phyloP scores from a whole-genome alignment of 768 basidiomycete species.

The Podaxis pistillaris region DNA sequence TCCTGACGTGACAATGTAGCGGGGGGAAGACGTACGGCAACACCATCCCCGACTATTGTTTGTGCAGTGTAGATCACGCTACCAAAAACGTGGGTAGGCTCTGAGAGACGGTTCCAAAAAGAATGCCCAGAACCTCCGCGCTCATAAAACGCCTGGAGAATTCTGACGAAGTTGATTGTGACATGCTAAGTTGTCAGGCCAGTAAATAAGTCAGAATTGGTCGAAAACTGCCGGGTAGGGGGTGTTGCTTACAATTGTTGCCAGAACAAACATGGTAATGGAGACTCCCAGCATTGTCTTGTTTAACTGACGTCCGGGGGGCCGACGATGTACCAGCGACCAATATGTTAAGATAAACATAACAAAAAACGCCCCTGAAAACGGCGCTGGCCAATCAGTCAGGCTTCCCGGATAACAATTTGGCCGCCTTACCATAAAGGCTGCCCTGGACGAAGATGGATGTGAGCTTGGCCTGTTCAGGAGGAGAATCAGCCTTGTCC shows the following conservation, averaged over 20 bases:
- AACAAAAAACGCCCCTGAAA: conserved; percentile 24
- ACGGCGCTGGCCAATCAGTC: background rate
- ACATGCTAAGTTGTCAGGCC: conserved; percentile 4
- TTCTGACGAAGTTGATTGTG: background rate
- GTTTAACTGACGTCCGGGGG: conserved; percentile 19
- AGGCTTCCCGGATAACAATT: background rate
- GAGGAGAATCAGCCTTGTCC: conserved; percentile 5
- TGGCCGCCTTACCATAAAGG: conserved; percentile 21
- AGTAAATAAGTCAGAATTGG: background rate
- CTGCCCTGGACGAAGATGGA: conserved; percentile 26
- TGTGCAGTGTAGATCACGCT: conserved; percentile 32
- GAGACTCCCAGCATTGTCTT: conserved; percentile 27
- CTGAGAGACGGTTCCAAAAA: conserved; percentile 28
- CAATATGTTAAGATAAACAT: conserved; percentile 26
- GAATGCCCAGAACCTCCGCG: conserved; percentile 1
- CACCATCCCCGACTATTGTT: conserved; percentile 32
- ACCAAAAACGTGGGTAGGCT: conserved; percentile 30
- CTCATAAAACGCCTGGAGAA: background rate
- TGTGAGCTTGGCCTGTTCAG: conserved; percentile 21
- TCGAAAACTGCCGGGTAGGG: background rate
- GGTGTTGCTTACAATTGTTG: conserved; percentile 23
- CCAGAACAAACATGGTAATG: conserved; percentile 27
- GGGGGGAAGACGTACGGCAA: conserved; percentile 23
- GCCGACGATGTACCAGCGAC: conserved; percentile 23
- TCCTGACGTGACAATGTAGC: background rate